Base-by-base conservation (phyloP, 2,329 filamentous ascomycete species). In the Colletotrichum theobromicola region DNA sequence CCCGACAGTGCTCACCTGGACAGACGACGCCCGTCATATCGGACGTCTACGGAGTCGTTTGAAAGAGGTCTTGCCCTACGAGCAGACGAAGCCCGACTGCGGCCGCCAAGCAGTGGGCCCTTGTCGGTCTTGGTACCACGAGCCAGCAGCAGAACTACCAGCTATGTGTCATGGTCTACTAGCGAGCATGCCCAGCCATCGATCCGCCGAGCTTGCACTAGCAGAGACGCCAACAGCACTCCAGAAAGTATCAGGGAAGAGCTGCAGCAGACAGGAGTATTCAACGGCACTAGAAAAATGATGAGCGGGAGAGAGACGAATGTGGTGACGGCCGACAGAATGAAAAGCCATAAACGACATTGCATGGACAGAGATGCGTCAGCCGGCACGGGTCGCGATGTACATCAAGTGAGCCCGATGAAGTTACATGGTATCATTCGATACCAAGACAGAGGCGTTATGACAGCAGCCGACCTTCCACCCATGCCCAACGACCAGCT, bases 131-230 rank as follows among this genome's bases (percentile, higher is more conserved):
- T 6, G 10, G 28, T 34, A 15, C 24, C 6, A 15, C 46, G 32
- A 28, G 32, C 62, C 67, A 62, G 34, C n/a, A 76, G 70, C 21
- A 70, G 67, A 61, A 60, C 72, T 42, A 77, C 76, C 12, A 77
- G 74, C 15, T 77, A 76, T 58, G 66, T 74, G 32, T 78, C 76
- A n/a, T 78, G 78, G 79, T 79, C 79, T 37, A 77, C 66, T 21
- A 79, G 77, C 34, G 30, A 62, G 32, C 18, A 61, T 13, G n/a
- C 18, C 15, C 69, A 50, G 32, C 55, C 30, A 32, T 28, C 58
- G n/a, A 12, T 42, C 10, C 26, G 30, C 12, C n/a, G 28, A 15
- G 7, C 26, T 37, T 13, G 9, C 18, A 37, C 10, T 35, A 16
- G 21, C n/a, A 50, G 64, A 15, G 28, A 32, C 12, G 21, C 24